Evolutionary conservation across 2,329 filamentous ascomycete species (phyloP).

Genomic region (Saccharata proteae): DNA sequence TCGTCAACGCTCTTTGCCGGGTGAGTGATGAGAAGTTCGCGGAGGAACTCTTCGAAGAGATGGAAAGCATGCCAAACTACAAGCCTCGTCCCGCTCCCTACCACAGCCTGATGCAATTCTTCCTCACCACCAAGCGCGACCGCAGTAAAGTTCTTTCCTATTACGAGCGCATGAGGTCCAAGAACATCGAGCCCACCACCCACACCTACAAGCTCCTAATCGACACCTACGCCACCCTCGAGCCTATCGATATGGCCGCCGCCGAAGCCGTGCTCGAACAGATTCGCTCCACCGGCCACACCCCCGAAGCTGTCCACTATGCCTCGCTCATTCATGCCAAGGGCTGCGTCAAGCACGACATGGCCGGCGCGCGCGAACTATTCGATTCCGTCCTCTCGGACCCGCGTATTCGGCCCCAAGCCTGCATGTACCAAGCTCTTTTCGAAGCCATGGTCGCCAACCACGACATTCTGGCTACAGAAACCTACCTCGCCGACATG

Average conservation of each 20-base stretch:
- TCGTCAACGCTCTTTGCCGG: slow-evolving; percentile 93
- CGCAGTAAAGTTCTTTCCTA: slow-evolving; percentile 87
- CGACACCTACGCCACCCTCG: slow-evolving; percentile 86
- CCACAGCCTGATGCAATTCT: slow-evolving; percentile 99
- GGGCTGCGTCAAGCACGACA: slow-evolving; percentile 85
- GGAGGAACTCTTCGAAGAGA: slow-evolving; percentile 96
- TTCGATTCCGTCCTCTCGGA: slow-evolving; percentile 73
- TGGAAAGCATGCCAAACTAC: slow-evolving; percentile 98
- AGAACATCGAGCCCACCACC: slow-evolving; percentile 77
- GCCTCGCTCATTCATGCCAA: slow-evolving; percentile 91
- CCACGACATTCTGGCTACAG: slow-evolving; percentile 61
- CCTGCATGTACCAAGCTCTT: slow-evolving; percentile 90
- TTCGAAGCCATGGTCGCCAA: slow-evolving; percentile 97
- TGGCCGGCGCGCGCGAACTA: slow-evolving; percentile 66
- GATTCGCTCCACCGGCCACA: slow-evolving; percentile 62
- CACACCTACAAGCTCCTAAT: slow-evolving; percentile 98
- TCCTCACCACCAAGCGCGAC: slow-evolving; percentile 93
- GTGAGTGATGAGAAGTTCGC: slow-evolving; percentile 97
- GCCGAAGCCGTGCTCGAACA: slow-evolving; percentile 72
- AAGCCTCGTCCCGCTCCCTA: slow-evolving; percentile 94
- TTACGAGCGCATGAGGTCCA: slow-evolving; percentile 85
- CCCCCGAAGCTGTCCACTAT: slow-evolving; percentile 87
- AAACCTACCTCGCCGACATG: slow-evolving; percentile 68
- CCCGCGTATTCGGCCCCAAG: slow-evolving; percentile 55
- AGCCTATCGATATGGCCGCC: slow-evolving; percentile 78